These are phyloP conservation scores for Raffaelea albimanens DNA, from an alignment of 2,329 filamentous ascomycete species.

Conservation along the genomic window DNA sequence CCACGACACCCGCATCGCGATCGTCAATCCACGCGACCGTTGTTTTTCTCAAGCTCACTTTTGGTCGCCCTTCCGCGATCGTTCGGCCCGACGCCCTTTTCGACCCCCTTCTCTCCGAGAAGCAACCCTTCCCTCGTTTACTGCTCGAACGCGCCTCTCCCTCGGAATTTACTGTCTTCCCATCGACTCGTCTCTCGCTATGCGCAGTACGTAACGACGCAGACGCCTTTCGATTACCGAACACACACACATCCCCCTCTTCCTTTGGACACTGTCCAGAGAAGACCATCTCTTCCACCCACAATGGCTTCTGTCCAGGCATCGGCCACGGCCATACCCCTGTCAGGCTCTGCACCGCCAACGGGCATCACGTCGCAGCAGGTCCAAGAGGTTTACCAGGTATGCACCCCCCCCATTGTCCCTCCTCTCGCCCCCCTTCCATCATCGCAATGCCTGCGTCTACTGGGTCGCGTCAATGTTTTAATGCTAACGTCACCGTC, in stretches of 20 bases:
- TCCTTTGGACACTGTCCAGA: not conserved
- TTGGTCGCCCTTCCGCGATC: too few relatives aligned
- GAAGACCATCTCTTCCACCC: constrained; percentile 12
- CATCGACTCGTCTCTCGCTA: constrained; percentile 1
- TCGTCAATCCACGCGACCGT: too few relatives aligned
- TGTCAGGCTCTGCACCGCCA: constrained; percentile 53
- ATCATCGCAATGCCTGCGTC: too few relatives aligned
- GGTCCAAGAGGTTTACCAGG: constrained; percentile 57
- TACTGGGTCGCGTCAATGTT: not conserved
- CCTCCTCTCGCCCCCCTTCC: too few relatives aligned
- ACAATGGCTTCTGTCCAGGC: constrained; percentile 76
- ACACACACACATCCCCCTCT: not conserved
- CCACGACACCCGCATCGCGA: too few relatives aligned
- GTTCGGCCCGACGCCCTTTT: too few relatives aligned
- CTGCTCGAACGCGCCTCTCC: not conserved
- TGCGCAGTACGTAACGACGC: constrained; percentile 3
- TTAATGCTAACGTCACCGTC: not conserved
- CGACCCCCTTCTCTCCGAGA: too few relatives aligned
- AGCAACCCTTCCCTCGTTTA: not conserved
- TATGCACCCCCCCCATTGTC: constrained; percentile 1
- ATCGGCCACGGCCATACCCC: constrained; percentile 53
- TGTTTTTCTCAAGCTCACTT: too few relatives aligned
- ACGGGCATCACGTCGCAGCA: constrained; percentile 65
- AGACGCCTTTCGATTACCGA: not conserved
- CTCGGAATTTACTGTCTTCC: not conserved